These are phyloP conservation scores for Ceriops zippeliana DNA, from an alignment of 345 rosid genomes.

Conservation along the genomic window DNA sequence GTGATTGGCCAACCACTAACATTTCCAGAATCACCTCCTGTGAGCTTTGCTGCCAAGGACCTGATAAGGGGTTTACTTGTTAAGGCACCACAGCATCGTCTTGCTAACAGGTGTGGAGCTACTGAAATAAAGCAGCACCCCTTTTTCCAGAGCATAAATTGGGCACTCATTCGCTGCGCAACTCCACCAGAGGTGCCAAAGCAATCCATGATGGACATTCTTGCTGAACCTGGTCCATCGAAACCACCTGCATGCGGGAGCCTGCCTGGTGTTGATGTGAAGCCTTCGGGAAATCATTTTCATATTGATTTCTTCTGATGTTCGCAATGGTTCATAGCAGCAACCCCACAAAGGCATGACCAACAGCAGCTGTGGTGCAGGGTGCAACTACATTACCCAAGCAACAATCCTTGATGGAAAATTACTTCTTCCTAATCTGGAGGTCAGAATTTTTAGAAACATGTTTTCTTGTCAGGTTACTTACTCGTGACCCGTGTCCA, in stretches of 20 bases:
- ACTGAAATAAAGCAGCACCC: constrained; percentile 27
- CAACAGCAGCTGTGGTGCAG: constrained; percentile 18
- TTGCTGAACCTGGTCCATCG: constrained; percentile 12
- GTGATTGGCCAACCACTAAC: constrained; percentile 28
- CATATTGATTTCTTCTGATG: constrained; percentile 46
- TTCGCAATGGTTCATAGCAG: constrained; percentile 19
- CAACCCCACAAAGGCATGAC: constrained; percentile 14
- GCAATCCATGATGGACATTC: constrained; percentile 21
- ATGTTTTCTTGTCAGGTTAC: too few species aligned
- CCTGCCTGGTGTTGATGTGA: constrained; percentile 34
- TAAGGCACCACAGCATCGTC: constrained; percentile 15
- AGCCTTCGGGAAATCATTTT: constrained; percentile 43
- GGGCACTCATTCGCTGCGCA: constrained; percentile 28
- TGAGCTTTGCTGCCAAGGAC: constrained; percentile 32
- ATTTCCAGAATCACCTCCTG: constrained; percentile 26
- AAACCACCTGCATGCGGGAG: constrained; percentile 13
- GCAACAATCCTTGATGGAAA: too few species aligned
- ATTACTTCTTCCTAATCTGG: too few species aligned
- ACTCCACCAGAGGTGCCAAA: constrained; percentile 29
- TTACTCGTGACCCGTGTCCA: too few species aligned
- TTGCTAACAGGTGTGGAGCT: too few species aligned
- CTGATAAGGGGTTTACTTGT: constrained; percentile 29
- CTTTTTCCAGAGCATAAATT: constrained; percentile 27
- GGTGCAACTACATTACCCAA: neutral
- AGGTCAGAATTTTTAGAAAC: too few species aligned